A percentile compares a stretch with the other conserved stretches of the same genome.
Conservation (phyloP, 176 grass and related monocot genomes). For the Carex kokanica region DNA sequence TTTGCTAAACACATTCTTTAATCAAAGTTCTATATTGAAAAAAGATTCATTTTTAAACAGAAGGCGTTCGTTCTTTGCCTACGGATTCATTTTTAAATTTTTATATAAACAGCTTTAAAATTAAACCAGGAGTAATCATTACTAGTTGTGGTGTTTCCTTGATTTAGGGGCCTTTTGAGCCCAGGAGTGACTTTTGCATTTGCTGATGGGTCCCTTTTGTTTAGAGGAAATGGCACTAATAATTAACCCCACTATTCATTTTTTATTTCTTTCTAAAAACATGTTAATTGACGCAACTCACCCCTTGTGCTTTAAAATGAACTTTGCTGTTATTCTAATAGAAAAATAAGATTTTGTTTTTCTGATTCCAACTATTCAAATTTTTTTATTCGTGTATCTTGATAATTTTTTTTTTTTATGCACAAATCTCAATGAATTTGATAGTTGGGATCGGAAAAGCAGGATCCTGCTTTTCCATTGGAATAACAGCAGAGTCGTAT, state of each 20-base stretch:
- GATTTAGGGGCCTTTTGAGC: neutral
- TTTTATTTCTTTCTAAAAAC: neutral
- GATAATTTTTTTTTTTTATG: too few species aligned
- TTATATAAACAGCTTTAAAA: neutral
- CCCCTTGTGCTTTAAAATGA: too few species aligned
- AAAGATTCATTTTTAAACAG: neutral
- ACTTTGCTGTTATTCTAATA: too few species aligned
- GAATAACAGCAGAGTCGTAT: too few species aligned
- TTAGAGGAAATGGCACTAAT: slow-evolving; percentile 1
- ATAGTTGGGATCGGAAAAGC: too few species aligned
- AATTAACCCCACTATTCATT: slow-evolving; percentile 4
- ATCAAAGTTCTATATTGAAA: neutral
- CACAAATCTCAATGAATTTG: too few species aligned
- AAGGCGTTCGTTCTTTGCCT: too few species aligned
- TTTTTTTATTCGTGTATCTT: too few species aligned
- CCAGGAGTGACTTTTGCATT: neutral
- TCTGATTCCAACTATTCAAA: too few species aligned
- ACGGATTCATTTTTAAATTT: neutral
- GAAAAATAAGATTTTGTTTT: too few species aligned
- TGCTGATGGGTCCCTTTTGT: slow-evolving; percentile 8
- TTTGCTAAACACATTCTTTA: neutral
- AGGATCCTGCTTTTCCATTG: too few species aligned
- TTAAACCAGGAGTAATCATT: neutral
- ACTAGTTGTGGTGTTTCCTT: neutral
- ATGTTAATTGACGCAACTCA: neutral